Base-by-base conservation (phyloP, 495 filamentous ascomycete genomes). In the Massariosphaeria phaeospora region DNA sequence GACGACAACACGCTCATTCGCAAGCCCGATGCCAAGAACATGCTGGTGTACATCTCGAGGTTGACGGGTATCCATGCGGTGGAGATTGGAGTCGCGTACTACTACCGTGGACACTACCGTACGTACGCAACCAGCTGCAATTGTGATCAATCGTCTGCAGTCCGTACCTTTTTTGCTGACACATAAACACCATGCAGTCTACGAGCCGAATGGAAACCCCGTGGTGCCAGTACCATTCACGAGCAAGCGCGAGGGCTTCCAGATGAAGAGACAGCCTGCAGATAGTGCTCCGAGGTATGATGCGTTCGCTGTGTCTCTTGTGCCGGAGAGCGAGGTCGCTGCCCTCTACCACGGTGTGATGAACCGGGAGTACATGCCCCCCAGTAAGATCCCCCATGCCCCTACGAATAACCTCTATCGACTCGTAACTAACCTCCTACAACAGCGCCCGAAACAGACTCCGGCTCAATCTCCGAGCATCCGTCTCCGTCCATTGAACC, bases 21-120 rank as follows among this genome's bases (percentile, higher is more conserved):
- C n/a, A n/a, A n/a, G n/a, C n/a, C 5, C 18, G 30, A 45, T 13
- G 17, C 25, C 10, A 45, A 45, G 5, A 45, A 45, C 10, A 45
- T 33, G n/a, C 44, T 4, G 4, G 44, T 48, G 6, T 31, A 48
- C 18, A 34, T 48, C 18, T 48, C 44, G 4, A 30, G 44, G 11
- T 20, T 48, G 17, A 13, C 10, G 2, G 27, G 27, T 8, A 13
- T 17, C 8, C 44, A 48, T 20, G 13, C 27, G 6, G 35, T 48
- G 2, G 25, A 48, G 21, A 21, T 31, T 8, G 44, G 44, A 1
- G 44, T 48, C 24, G 44, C 44, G 2, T 48, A 48, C 26, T 48
- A 15, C 13, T 23, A 48, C 24, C 44, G 44, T 2, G 44, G 44
- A 11, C 44, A 48, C 18, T 48, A 48, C 44, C n/a, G n/a, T n/a